Evolutionary conservation across 805 yeast species (phyloP).

Genomic region (Yueomyces sp.): DNA sequence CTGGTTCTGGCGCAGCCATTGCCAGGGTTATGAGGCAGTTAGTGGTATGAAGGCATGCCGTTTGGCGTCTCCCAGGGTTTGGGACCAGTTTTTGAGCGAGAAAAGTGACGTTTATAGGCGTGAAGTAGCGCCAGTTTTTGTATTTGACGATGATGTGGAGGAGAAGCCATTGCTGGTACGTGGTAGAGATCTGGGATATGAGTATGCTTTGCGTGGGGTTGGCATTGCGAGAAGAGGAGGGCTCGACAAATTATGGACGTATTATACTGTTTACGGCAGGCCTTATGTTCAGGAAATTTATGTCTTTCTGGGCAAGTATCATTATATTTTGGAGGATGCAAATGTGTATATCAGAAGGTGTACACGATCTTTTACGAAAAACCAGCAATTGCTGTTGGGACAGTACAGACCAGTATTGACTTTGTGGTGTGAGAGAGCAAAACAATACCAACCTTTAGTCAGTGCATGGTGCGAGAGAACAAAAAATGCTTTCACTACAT

Average conservation of each 20-base stretch:
- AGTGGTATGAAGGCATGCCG: neutral
- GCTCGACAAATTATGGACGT: neutral
- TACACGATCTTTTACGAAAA: no score
- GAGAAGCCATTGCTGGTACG: neutral
- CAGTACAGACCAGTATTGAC: no score
- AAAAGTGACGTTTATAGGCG: neutral
- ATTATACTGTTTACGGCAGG: neutral
- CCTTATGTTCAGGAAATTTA: neutral
- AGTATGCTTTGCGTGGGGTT: neutral
- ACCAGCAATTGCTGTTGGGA: no score
- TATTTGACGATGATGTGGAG: neutral
- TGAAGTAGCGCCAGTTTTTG: neutral
- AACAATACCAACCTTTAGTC: no score
- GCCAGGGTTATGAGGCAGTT: no score
- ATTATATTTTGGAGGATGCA: neutral
- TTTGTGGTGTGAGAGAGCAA: no score
- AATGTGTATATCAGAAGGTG: no score
- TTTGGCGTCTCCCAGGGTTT: neutral
- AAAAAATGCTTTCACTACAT: no score
- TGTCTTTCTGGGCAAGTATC: no score
- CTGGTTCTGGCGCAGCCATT: no score
- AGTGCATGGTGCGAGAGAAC: no score
- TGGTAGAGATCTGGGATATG: neutral
- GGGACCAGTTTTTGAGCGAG: neutral
- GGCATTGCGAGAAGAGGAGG: neutral